These are phyloP conservation scores for Bipolaris victoriae DNA, from an alignment of 2,329 filamentous ascomycete species.

Conservation along the genomic window DNA sequence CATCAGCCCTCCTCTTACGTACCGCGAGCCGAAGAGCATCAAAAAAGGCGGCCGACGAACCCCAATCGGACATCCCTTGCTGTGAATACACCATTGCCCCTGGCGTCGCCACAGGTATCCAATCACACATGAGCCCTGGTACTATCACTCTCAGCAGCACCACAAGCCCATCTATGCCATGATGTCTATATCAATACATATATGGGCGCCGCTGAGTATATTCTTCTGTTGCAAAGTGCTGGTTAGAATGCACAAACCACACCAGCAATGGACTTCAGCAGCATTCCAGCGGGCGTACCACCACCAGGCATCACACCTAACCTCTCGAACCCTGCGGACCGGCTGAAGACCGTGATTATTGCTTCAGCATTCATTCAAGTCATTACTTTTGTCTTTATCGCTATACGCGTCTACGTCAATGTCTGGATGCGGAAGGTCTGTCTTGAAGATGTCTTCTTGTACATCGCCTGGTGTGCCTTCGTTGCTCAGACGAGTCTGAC, in stretches of 20 bases:
- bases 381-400: background rate
- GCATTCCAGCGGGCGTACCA: background rate
- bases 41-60: background rate
- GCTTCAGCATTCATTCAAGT: background rate
- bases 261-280: background rate
- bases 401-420: background rate
- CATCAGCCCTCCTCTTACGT: background rate
- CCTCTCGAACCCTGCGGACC: background rate
- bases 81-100: background rate
- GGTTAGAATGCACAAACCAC: background rate
- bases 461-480: conserved; percentile 13
- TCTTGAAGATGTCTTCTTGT: conserved; percentile 16
- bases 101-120: too few species aligned
- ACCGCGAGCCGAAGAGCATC: background rate
- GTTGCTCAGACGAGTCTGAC: conserved; percentile 11
- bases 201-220: too few species aligned
- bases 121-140: background rate
- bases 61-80: background rate
- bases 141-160: too few species aligned
- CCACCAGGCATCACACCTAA: background rate
- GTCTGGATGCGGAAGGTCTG: conserved; percentile 1
- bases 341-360: background rate
- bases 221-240: background rate
- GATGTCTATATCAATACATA: background rate
- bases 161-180: too few species aligned